phyloP scores from a whole-genome alignment of 331 rosid species.

The Cydonia oblonga region DNA sequence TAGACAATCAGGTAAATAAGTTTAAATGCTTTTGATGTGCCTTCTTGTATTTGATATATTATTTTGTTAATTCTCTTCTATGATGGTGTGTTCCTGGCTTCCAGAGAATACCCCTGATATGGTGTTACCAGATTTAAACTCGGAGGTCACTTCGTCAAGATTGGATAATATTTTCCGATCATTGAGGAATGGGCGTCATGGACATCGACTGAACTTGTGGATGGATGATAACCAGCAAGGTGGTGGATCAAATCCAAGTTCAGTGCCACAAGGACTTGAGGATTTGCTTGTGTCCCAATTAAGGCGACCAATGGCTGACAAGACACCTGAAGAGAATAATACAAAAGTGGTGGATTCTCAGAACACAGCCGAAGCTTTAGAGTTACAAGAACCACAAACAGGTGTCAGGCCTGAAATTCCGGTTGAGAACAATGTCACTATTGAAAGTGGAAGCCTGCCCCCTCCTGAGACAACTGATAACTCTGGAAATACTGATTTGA shows the following conservation, averaged over 20 bases:
- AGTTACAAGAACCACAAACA: slow-evolving; percentile 38
- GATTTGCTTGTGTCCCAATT: slow-evolving; percentile 85
- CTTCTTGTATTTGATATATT: neutral
- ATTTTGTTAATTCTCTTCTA: neutral
- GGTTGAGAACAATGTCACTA: slow-evolving; percentile 41
- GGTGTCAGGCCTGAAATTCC: slow-evolving; percentile 40
- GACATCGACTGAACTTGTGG: slow-evolving; percentile 87
- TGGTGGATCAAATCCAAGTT: slow-evolving; percentile 59
- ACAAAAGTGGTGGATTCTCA: slow-evolving; percentile 29
- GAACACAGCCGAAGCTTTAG: slow-evolving; percentile 37
- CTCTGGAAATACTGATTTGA: slow-evolving; percentile 24
- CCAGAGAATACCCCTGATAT: slow-evolving; percentile 33
- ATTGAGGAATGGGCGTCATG: slow-evolving; percentile 90
- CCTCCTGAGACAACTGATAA: slow-evolving; percentile 21
- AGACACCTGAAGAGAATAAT: slow-evolving; percentile 43
- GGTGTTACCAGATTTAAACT: slow-evolving; percentile 39
- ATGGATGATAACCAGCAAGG: slow-evolving; percentile 64
- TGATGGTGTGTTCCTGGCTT: slow-evolving; percentile 10
- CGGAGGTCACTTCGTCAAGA: slow-evolving; percentile 54
- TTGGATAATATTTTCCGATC: slow-evolving; percentile 86
- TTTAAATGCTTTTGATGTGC: slow-evolving; percentile 1
- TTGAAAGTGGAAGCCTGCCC: slow-evolving; percentile 31
- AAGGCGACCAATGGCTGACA: slow-evolving; percentile 61
- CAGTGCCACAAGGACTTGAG: slow-evolving; percentile 81
- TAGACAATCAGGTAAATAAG: slow-evolving; percentile 51